Evolutionary conservation across 1,284 basidiomycete species (phyloP).

Genomic region (Jaminaea rosea): DNA sequence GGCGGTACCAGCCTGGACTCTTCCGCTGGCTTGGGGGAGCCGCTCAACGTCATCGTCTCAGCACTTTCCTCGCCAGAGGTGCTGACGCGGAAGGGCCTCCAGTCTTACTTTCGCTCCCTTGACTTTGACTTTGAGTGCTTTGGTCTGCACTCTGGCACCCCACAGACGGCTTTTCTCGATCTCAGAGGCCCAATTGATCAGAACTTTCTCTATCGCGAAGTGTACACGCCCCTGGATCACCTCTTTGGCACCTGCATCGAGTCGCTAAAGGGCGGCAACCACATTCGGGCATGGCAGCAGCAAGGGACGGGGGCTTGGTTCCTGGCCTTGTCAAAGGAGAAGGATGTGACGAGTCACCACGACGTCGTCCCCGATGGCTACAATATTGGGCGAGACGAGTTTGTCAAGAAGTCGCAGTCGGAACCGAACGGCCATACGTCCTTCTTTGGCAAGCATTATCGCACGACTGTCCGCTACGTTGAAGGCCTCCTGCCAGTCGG

Average conservation of each 20-base stretch:
- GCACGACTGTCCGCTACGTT: background rate
- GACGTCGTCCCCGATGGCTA: slow-evolving; percentile 45
- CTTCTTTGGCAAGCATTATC: slow-evolving; percentile 11
- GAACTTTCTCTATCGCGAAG: slow-evolving; percentile 28
- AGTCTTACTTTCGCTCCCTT: slow-evolving; percentile 12
- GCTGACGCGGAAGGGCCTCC: slow-evolving; percentile 11
- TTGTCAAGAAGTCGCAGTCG: slow-evolving; percentile 23
- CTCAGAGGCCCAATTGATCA: slow-evolving; percentile 21
- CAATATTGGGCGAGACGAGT: slow-evolving; percentile 41
- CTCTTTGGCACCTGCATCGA: slow-evolving; percentile 15
- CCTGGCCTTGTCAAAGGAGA: slow-evolving; percentile 43
- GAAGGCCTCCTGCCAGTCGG: background rate
- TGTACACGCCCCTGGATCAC: slow-evolving; percentile 22
- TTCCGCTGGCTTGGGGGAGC: slow-evolving; percentile 15
- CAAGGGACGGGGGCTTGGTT: slow-evolving; percentile 47
- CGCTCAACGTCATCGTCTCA: slow-evolving; percentile 16
- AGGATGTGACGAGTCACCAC: slow-evolving; percentile 38
- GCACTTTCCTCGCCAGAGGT: slow-evolving; percentile 11
- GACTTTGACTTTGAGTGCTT: slow-evolving; percentile 14
- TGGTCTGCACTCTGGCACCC: slow-evolving; percentile 14
- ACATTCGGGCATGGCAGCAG: slow-evolving; percentile 26
- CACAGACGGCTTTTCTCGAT: slow-evolving; percentile 26
- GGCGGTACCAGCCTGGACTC: slow-evolving; percentile 25
- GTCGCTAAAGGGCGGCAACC: slow-evolving; percentile 10
- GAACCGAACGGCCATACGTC: slow-evolving; percentile 18